Evolutionary conservation across 2,329 filamentous ascomycete species (phyloP).

Genomic region (Epichloe aotearoae): DNA sequence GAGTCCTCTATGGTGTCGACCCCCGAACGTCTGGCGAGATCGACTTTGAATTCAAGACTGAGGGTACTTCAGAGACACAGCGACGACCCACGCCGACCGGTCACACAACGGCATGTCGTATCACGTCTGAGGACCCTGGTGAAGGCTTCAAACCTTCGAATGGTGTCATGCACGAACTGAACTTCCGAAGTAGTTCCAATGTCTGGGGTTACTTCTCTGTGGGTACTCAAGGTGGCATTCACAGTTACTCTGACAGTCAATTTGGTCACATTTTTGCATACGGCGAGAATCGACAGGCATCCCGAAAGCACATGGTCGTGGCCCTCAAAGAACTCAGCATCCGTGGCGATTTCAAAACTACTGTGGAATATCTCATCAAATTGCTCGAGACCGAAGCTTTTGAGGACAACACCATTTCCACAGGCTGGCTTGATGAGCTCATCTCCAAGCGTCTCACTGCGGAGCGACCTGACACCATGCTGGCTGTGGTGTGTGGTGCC

Average conservation of each 20-base stretch:
- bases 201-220: constrained; percentile 99
- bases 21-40: constrained; percentile 76
- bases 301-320: constrained; percentile 97
- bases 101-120: constrained; percentile 95
- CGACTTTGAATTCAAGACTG: constrained; percentile 90
- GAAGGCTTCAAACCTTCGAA: constrained; percentile 99
- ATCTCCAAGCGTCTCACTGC: constrained; percentile 96
- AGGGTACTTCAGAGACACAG: constrained; percentile 72
- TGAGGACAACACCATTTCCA: constrained; percentile 98
- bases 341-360: constrained; percentile 97
- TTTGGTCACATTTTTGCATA: constrained; percentile 99
- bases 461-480: constrained; percentile 82
- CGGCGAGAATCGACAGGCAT: constrained; percentile 91
- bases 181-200: constrained; percentile 97
- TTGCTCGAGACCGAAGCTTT: constrained; percentile 95
- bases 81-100: constrained; percentile 86
- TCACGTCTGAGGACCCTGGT: constrained; percentile 95
- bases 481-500: constrained; percentile 92
- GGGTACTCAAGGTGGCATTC: constrained; percentile 88
- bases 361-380: constrained; percentile 98
- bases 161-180: constrained; percentile 97
- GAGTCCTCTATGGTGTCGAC: constrained; percentile 89
- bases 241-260: constrained; percentile 98
- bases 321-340: constrained; percentile 98
- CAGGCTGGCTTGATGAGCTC: constrained; percentile 95